Base-by-base conservation (phyloP, 2,329 filamentous ascomycete genomes). In the Mycosphaerella arachidis region DNA sequence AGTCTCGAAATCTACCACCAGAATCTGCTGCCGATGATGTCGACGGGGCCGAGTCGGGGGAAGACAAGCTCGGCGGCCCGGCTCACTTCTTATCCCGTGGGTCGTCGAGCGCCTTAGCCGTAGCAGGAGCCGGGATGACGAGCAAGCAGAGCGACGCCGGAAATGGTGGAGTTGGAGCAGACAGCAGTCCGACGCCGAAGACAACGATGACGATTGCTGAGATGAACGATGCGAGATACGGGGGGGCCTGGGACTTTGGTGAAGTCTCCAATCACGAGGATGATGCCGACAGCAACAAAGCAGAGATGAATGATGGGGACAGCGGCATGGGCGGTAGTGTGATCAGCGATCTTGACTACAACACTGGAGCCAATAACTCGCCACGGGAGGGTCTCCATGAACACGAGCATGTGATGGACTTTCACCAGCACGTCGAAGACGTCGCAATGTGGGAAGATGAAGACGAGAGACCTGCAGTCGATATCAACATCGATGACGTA, bases 41-140 rank as follows among this genome's bases (percentile, higher is more conserved):
- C 30, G 68, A 70, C 56, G 73, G 66, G 78, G 60, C 79, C 63
- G 79, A 81, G 66, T 76, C 85, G 87, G 90, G 91, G 88, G 90
- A 95, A 88, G 91, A 84, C 78, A 86, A 80, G 86, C 88, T 89
- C 84, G 89, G 91, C 88, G 90, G 82, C 87, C 70, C 63, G 68
- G 65, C 61, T 86, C 91, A 85, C 85, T 93, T 87, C 87, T 88
- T 81, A 48, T 46, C 48, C 45, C 55, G 48, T 50, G 91, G 90
- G 84, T 93, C 87, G 88, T 90, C 90, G 90, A 91, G 88, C 89
- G 88, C 84, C 84, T 90, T 84, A 90, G 86, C 81, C 84, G 89
- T 77, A 91, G 88, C 81, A 86, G 85, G 71, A 78, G 76, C 67
- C 62, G 66, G 50, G 64, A 63, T 57, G 60, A 64, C 57, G 60